Percentiles rank a stretch among this genome's conserved stretches.
These are phyloP conservation scores for Zymoseptoria brevis DNA, from an alignment of 2,329 filamentous ascomycete species.

Conservation along the genomic window DNA sequence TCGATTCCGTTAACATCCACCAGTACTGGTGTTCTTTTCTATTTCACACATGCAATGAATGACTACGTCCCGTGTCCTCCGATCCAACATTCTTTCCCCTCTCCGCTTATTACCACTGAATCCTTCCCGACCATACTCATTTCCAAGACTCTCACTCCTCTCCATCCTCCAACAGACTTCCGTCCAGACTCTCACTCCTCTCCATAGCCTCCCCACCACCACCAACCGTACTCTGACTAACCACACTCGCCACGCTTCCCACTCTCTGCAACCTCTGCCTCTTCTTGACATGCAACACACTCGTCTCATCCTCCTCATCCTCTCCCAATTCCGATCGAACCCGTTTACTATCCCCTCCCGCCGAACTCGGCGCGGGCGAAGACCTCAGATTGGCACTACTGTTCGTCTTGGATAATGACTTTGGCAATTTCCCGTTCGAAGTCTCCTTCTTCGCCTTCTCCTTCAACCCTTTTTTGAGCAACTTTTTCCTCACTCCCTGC, in stretches of 20 bases:
- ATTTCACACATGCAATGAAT: too few species aligned
- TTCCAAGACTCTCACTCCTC: too few species aligned
- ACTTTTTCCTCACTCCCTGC: slow-evolving; percentile 29
- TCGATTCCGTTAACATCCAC: too few species aligned
- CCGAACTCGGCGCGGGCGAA: slow-evolving; percentile 17
- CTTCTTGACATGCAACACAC: slow-evolving; percentile 28
- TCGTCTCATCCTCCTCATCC: slow-evolving; percentile 26
- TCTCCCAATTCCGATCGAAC: slow-evolving; percentile 26
- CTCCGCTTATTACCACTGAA: slow-evolving; percentile 6
- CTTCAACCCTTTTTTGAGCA: slow-evolving; percentile 34
- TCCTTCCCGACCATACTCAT: slow-evolving; percentile 22
- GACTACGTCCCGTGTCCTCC: too few species aligned
- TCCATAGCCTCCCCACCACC: slow-evolving; percentile 19
- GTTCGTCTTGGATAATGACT: slow-evolving; percentile 18
- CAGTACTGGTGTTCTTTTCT: too few species aligned
- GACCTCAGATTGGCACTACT: slow-evolving; percentile 1
- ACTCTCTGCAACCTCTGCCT: slow-evolving; percentile 31
- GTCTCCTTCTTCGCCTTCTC: slow-evolving; percentile 39
- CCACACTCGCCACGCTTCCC: slow-evolving; percentile 28
- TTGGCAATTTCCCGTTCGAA: slow-evolving; percentile 27
- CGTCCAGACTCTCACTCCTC: slow-evolving; percentile 28
- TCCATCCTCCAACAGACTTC: slow-evolving; percentile 28
- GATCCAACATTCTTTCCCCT: neutral
- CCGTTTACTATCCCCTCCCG: slow-evolving; percentile 24
- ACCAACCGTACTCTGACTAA: slow-evolving; percentile 17